phyloP scores from a whole-genome alignment of 306 rosid species.

The Alnus glutinosa region DNA sequence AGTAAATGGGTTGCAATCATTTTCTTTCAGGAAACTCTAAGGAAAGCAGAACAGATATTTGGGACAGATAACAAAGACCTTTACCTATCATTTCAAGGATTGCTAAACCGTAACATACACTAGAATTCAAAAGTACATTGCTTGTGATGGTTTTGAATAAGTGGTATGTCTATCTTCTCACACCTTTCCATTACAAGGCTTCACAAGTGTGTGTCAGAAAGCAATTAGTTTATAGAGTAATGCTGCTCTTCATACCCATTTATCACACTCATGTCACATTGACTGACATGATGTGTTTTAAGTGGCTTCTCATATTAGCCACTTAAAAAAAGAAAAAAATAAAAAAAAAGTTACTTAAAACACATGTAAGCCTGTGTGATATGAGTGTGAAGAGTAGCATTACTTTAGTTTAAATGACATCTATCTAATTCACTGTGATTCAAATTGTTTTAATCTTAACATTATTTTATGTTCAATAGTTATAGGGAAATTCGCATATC shows the following conservation, averaged over 20 bases:
- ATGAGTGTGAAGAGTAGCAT: too few species aligned
- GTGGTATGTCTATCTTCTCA: conserved; percentile 38
- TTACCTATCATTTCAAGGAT: conserved; percentile 83
- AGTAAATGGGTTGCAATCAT: conserved; percentile 26
- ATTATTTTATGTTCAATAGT: too few species aligned
- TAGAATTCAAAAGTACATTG: conserved; percentile 41
- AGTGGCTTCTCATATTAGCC: too few species aligned
- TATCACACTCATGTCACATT: too few species aligned
- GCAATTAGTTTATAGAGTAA: not conserved
- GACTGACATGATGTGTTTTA: too few species aligned
- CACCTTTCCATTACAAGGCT: not conserved
- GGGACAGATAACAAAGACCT: conserved; percentile 97
- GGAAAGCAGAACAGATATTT: conserved; percentile 96
- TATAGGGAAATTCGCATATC: too few species aligned
- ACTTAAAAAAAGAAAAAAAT: too few species aligned
- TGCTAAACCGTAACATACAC: conserved; percentile 78
- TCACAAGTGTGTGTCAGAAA: not conserved
- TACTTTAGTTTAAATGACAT: too few species aligned
- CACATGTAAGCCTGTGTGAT: too few species aligned
- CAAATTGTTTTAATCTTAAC: too few species aligned
- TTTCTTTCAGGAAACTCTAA: conserved; percentile 73
- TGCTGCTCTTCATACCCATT: not conserved
- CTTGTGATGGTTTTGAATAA: conserved; percentile 28
- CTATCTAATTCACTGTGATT: too few species aligned
- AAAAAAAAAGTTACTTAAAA: too few species aligned